Evolutionary conservation across 345 rosid genomes (phyloP), one percentile per base, ranked within the genome.

Genomic region (Leavenworthia alabamica): DNA sequence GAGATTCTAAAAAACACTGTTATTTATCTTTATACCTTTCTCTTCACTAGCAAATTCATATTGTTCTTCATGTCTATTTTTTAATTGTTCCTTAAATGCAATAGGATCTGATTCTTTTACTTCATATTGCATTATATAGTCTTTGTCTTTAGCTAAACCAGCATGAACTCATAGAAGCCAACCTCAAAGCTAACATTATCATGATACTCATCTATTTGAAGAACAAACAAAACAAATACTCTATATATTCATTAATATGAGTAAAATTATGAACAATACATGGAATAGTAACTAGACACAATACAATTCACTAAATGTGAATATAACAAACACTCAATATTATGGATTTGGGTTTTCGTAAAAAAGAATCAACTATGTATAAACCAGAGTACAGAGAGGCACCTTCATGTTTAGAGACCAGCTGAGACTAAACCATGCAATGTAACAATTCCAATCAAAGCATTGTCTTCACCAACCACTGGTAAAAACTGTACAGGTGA

Each of bases 381-480:
- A 62, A 60, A 32, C 33, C 44, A 35, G n/a, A n/a, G n/a, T n/a
- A 48, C 4, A 68, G 14, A 56, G 19, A 56, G 58, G 23, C 56
- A 43, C 23, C 44, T 60, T 47, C 15, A 7, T 10, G 62, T 60
- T 83, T 75, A 85, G 27, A 88, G 88, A 31, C 96, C 96, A 13
- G 97, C 92, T 3, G 95, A 90, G 39, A 94, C 99, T 44, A 94
- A 81, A 56, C 97, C 97, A 60, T 94, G 97, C 81, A 94, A 82
- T 22, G 95, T 94, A 12, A 94, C 74, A 45, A 94, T 86, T 60
- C 97, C 99, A 17, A 90, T 90, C 85, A 90, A 62, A 11, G 75
- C 55, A 49, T 84, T 87, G 35, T 80, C 79, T 17, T 77, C 74
- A 64, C 76, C 44, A 11, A 90, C 73, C 64, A 90, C 97, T 0